Base-by-base conservation (phyloP, 2,329 filamentous ascomycete species). In the Ceratocystis ficicola region DNA sequence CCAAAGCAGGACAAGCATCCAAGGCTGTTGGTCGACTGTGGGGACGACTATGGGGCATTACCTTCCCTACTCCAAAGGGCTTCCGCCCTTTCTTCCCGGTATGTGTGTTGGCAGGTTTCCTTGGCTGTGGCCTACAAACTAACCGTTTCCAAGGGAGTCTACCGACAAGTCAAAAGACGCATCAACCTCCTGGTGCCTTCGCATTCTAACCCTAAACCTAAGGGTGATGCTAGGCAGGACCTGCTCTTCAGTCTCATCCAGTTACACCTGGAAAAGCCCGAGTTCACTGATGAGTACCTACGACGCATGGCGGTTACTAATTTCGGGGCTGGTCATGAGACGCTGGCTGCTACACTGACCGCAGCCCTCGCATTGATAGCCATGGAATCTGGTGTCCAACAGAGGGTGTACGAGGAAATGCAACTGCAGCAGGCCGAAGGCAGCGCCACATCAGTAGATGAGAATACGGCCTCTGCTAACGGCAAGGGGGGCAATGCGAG, bases 301-400 rank as follows among this genome's bases (percentile, higher is more conserved):
- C 76, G 77, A 2, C 78, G 80, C 32, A 79, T 82, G 74, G 79
- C 78, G 1, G 74, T 81, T 1, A 82, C 80, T 1, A 83, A 83
- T 68, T 82, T 83, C 69, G 80, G 80, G 10, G 80, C 80, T 1
- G 80, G 80, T 0, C 80, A 83, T 67, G 80, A 83, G 69, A 83
- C 80, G 0, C 76, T 81, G 73, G 79, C 79, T 10, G 80, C 80
- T 0, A 80, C 80, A 0, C 70, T 83, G 5, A 82, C 80, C 0
- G 77, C 80, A 2, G 73, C 76, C 25, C 70, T 83, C 60, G 73
- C 78, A 60, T 76, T 80, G 74, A 73, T 83, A 28, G 79, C 75
- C 0, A 75, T 75, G 0, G 74, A 79, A 36, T 48, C 69, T 0
- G 69, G 71, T 0, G 71, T 75, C 0, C 76, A 77, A 52, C 28